Base-by-base conservation (phyloP, 345 rosid genomes). In the Citropsis articulata region DNA sequence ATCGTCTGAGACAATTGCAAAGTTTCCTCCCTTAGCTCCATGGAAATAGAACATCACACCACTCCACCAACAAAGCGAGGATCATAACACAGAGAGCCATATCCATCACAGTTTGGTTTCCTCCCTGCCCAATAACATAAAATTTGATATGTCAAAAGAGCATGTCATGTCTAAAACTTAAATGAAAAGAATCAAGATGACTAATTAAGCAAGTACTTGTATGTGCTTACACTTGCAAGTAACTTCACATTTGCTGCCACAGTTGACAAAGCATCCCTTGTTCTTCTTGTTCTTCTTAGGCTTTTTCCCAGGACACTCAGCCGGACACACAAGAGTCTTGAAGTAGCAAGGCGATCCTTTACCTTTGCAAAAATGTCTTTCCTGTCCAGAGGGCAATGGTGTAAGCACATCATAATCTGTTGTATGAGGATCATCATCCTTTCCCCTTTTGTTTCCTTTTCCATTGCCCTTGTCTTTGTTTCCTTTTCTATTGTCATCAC, bases 1-100 rank as follows among this genome's bases (percentile, higher is more conserved):
- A 4, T 85, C 77, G 31, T 90, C 93, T 1, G 95, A 90, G 75
- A 91, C 87, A 19, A 90, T 81, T 55, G 94, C 95, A 22, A 91
- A 90, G 93, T 87, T 92, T 19, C 91, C 90, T 30, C 82, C 92
- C 50, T 77, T 87, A 21, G 80, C 73, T 79, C 94, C 94, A 7
- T 91, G 96, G 90, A 93, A 91, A 77, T 91, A 91, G 86, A 93
- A 91, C 93, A 90, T 88, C 35, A 83, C 89, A 28, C 98, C 96
- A 62, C 96, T n/a, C 96, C 93, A 22, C 96, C 96, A 0, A 89
- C 88, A 30, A 93, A 89, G 25, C 94, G 87, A 18, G 98, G 94
- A 65, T 90, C 98, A n/a, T 91, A 92, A 79, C 97, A 91, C 3
- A 93, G 80, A 59, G 94, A 86, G 14, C 92, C 93, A 70, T 79